phyloP scores from a whole-genome alignment of 1,284 basidiomycete genomes.

The Rhodotorula sp. region DNA sequence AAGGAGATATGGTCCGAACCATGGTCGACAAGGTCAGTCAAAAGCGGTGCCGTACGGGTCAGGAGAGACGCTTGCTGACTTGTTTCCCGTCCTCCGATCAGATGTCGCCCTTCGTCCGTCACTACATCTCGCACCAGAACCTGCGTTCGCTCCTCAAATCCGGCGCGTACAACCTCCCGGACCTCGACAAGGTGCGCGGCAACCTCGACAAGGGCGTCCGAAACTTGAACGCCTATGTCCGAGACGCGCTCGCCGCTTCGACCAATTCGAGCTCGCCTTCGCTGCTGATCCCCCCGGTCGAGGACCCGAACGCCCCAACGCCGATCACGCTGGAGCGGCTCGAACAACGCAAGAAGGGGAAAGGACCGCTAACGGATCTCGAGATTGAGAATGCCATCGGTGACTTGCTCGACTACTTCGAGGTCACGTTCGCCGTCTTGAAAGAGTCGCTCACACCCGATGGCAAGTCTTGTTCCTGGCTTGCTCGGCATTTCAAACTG shows the following conservation, averaged over 20 bases:
- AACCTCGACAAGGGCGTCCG: constrained; percentile 39
- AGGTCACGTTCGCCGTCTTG: constrained; percentile 86
- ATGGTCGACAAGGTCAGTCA: constrained; percentile 88
- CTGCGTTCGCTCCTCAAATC: constrained; percentile 42
- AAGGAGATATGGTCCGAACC: constrained; percentile 92
- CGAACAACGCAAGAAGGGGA: constrained; percentile 39
- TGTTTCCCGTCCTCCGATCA: constrained; percentile 47
- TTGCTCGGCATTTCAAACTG: no score
- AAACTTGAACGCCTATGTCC: constrained; percentile 41
- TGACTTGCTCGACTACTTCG: constrained; percentile 94
- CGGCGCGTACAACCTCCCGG: constrained; percentile 43
- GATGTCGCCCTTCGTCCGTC: constrained; percentile 93
- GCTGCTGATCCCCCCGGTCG: constrained; percentile 34
- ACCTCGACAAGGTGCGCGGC: constrained; percentile 44
- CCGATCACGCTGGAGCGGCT: constrained; percentile 52
- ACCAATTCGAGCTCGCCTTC: constrained; percentile 8
- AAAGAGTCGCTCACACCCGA: constrained; percentile 77
- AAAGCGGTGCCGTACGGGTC: background rate
- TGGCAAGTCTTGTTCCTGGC: constrained; percentile 26
- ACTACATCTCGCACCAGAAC: constrained; percentile 70
- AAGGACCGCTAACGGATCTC: constrained; percentile 67
- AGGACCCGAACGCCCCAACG: constrained; percentile 30
- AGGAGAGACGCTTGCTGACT: background rate
- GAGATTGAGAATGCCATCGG: constrained; percentile 93
- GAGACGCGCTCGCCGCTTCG: constrained; percentile 37